Evolutionary conservation across 495 filamentous ascomycete species (phyloP).

Genomic region (Aspergillus cristatus): DNA sequence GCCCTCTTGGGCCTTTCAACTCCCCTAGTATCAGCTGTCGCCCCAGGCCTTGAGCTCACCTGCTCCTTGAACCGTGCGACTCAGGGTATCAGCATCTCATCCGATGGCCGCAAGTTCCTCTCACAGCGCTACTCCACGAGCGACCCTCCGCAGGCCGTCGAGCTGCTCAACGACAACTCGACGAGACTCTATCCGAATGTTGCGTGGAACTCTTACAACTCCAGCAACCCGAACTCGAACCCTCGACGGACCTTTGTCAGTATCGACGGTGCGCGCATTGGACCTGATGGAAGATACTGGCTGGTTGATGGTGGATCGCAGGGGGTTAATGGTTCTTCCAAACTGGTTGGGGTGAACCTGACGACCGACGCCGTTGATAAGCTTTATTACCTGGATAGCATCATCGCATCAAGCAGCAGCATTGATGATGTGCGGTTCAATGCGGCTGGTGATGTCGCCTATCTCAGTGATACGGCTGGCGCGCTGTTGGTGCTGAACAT

Average conservation of each 20-base stretch:
- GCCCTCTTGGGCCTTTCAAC: constrained; percentile 1
- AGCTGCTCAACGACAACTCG: constrained; percentile 12
- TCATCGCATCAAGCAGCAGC: too few relatives aligned
- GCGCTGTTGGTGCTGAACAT: too few relatives aligned
- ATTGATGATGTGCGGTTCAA: too few relatives aligned
- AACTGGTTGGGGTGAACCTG: constrained; percentile 18
- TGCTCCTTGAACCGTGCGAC: constrained; percentile 6
- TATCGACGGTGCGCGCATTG: constrained; percentile 17
- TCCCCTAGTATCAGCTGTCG: not conserved
- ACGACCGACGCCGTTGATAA: too few relatives aligned
- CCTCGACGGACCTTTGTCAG: constrained; percentile 14
- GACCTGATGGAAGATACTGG: constrained; percentile 20
- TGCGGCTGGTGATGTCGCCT: too few relatives aligned
- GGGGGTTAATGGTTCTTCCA: constrained; percentile 13
- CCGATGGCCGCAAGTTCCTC: constrained; percentile 8
- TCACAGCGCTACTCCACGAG: constrained; percentile 7
- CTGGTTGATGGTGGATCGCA: constrained; percentile 17
- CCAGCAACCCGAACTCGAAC: constrained; percentile 9
- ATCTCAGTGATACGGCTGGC: too few relatives aligned
- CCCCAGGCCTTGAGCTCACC: constrained; percentile 3
- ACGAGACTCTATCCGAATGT: constrained; percentile 14
- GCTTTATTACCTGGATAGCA: too few relatives aligned
- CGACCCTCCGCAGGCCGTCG: constrained; percentile 3
- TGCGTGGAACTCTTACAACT: constrained; percentile 19
- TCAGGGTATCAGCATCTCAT: constrained; percentile 7